Base-by-base conservation (phyloP, 2,329 filamentous ascomycete species). In the Clonostachys chloroleuca region DNA sequence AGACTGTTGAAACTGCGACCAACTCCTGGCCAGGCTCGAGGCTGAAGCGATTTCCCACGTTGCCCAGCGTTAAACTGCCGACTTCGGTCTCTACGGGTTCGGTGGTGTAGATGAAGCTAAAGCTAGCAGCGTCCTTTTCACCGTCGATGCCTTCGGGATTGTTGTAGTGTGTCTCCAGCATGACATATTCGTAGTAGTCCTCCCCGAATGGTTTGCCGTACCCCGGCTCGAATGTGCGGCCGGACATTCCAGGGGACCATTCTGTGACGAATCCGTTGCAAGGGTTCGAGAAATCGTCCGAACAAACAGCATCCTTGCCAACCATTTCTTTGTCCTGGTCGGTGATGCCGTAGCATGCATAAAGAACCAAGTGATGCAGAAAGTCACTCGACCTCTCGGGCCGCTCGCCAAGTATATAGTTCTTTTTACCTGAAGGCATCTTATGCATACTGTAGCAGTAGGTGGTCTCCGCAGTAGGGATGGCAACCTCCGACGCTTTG, bases 211-310 rank as follows among this genome's bases (percentile, higher is more conserved):
- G 44, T 35, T 46, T 46, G 37, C 44, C 44, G 30, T 46, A 46
- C 16, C 44, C 44, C 10, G 36, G 37, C 35, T 46, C 44, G 24
- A 46, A 46, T 20, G 44, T 46, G 20, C 44, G 44, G 17, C 44
- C 44, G 24, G 44, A 46, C 44, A 46, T 46, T 10, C 44, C 44
- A 34, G 44, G 44, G 14, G 44, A 37, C 44, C 44, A 46, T 46
- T 46, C 44, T 18, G 44, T 46, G n/a, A 46, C 44, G 37, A 46
- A 46, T 18, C 44, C 44, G 24, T 46, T 46, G 44, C 44, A 46
- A 20, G 44, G 44, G 9, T 46, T 46, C 4, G 44, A 46, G 37
- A 46, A 46, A 20, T 46, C 40, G 12, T 46, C 44, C 3, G 40
- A 30, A 24, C 44, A 46, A 30, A 41, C 35, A 7, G 44, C 12